Evolutionary conservation across 2,329 filamentous ascomycete species (phyloP).

Genomic region (Trichoderma koningii): DNA sequence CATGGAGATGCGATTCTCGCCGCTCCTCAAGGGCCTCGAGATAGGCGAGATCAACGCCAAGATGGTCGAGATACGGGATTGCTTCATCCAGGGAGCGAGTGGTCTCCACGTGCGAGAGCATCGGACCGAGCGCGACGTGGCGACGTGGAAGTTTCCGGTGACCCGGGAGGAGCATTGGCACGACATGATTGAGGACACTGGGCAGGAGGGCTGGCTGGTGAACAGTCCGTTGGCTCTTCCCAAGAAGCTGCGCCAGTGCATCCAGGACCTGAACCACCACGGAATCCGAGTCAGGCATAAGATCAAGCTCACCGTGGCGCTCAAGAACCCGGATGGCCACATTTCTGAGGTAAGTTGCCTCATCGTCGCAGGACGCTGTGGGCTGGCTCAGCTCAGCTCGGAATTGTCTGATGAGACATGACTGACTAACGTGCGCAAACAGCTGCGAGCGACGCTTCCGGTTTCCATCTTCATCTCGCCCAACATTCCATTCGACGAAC

Average conservation of each 20-base stretch:
- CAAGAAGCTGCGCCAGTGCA: constrained; percentile 76
- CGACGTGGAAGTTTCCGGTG: constrained; percentile 59
- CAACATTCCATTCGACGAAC: constrained; percentile 83
- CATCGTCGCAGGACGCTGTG: neutral
- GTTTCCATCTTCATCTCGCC: constrained; percentile 95
- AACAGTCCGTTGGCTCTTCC: constrained; percentile 70
- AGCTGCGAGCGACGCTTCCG: constrained; percentile 86
- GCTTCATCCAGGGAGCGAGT: constrained; percentile 53
- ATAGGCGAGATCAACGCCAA: constrained; percentile 81
- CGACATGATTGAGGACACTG: constrained; percentile 67
- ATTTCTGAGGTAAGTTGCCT: constrained; percentile 71
- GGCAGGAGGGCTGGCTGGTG: constrained; percentile 65
- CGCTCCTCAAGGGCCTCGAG: constrained; percentile 82
- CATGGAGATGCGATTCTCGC: constrained; percentile 83
- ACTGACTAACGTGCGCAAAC: constrained; percentile 23
- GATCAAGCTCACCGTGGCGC: constrained; percentile 83
- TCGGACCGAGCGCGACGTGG: constrained; percentile 65
- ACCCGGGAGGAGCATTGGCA: constrained; percentile 65
- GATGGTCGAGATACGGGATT: constrained; percentile 77
- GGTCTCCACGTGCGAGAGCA: constrained; percentile 56
- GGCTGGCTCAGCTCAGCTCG: neutral
- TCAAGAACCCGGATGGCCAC: constrained; percentile 94
- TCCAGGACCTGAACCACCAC: constrained; percentile 86
- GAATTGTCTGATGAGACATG: too few relatives aligned
- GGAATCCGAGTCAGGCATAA: constrained; percentile 93